Conservation (phyloP, 805 yeast species). For the Yamadazyma kitorensis region DNA sequence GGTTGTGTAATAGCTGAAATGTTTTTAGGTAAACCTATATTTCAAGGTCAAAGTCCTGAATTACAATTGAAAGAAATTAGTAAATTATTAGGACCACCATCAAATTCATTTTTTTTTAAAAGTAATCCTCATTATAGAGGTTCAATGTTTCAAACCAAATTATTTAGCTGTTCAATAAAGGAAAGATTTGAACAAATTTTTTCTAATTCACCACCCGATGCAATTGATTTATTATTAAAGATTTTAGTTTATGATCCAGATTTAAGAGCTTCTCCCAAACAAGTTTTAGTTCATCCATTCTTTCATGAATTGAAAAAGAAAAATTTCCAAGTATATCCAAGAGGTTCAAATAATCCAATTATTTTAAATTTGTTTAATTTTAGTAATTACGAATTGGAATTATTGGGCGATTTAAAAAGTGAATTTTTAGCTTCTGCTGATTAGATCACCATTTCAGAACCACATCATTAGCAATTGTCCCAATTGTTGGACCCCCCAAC, state of each 20-base stretch:
- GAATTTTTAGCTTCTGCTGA: constrained; percentile 21
- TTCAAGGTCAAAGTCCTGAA: constrained; percentile 89
- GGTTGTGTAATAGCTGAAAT: constrained; percentile 97
- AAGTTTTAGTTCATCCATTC: constrained; percentile 83
- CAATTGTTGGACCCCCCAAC: no score
- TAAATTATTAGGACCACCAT: constrained; percentile 86
- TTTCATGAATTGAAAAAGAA: constrained; percentile 77
- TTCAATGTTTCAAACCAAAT: constrained; percentile 64
- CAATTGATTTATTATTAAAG: constrained; percentile 77
- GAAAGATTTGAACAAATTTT: constrained; percentile 50
- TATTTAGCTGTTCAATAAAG: constrained; percentile 53
- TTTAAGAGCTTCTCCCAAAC: constrained; percentile 71
- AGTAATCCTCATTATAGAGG: constrained; percentile 77
- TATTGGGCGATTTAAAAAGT: constrained; percentile 39
- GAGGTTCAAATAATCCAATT: constrained; percentile 44
- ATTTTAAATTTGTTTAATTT: constrained; percentile 60
- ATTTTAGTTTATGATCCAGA: constrained; percentile 91
- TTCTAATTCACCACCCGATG: constrained; percentile 74
- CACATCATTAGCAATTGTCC: no score
- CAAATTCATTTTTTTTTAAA: constrained; percentile 62
- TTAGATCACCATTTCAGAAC: no score
- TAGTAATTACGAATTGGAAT: constrained; percentile 62
- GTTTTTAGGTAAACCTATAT: constrained; percentile 88
- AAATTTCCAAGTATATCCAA: constrained; percentile 51
- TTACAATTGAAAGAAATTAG: constrained; percentile 88